These are phyloP conservation scores for Pseudoscleropodium purum DNA, from an alignment of 225 moss, liverwort and hornwort genomes.

Conservation along the genomic window DNA sequence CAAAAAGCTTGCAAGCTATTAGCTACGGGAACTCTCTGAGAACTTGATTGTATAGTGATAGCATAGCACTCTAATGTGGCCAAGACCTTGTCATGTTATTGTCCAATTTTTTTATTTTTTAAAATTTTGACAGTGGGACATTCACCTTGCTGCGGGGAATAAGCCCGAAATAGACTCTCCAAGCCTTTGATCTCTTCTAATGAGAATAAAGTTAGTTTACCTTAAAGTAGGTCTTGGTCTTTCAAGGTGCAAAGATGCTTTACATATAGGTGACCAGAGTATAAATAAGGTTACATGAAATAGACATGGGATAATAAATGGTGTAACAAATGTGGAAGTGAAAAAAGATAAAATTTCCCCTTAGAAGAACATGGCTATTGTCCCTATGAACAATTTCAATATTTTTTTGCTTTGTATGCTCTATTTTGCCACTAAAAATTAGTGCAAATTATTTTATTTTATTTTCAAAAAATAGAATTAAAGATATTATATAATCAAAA, in stretches of 20 bases:
- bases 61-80: too few relatives aligned
- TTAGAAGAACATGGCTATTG: not conserved
- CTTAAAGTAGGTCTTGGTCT: not conserved
- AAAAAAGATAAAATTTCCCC: not conserved
- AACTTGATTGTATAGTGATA: too few relatives aligned
- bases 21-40: too few relatives aligned
- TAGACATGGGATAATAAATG: rapidly evolving
- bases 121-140: too few relatives aligned
- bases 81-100: too few relatives aligned
- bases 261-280: rapidly evolving
- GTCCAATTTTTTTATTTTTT: too few relatives aligned
- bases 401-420: not conserved
- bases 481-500: not conserved
- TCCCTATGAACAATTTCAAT: rapidly evolving
- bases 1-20: too few relatives aligned
- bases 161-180: too few relatives aligned
- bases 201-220: not conserved
- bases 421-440: not conserved
- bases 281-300: rapidly evolving
- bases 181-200: too few relatives aligned
- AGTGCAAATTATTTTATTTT: not conserved
- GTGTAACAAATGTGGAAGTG: not conserved
- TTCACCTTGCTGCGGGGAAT: too few relatives aligned
- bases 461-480: not conserved
- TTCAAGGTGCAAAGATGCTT: rapidly evolving